Evolutionary conservation across 805 yeast genomes (phyloP).

Genomic region (Wickerhamiella vanderwaltii): DNA sequence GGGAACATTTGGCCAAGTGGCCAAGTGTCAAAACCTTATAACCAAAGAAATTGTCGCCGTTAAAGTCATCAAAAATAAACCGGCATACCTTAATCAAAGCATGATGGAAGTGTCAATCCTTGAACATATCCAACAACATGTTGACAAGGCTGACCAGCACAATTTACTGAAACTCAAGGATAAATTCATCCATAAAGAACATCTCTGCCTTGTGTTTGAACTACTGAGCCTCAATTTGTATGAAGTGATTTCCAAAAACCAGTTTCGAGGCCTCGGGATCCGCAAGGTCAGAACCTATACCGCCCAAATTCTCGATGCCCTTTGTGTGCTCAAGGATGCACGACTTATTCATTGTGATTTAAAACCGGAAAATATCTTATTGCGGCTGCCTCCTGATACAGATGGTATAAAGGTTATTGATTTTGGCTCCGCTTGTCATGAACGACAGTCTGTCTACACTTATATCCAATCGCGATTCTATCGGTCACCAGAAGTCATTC

Average conservation of each 20-base stretch:
- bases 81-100: constrained; percentile 84
- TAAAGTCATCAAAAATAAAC: constrained; percentile 83
- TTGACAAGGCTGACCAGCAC: constrained; percentile 59
- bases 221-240: constrained; percentile 75
- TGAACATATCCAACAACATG: constrained; percentile 62
- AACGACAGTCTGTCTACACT: constrained; percentile 76
- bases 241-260: constrained; percentile 84
- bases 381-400: constrained; percentile 57
- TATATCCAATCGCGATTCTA: constrained; percentile 89
- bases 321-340: constrained; percentile 67
- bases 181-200: constrained; percentile 84
- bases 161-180: constrained; percentile 71
- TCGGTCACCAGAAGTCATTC: constrained; percentile 85
- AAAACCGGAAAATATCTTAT: constrained; percentile 87
- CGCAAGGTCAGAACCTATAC: constrained; percentile 68
- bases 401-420: constrained; percentile 88
- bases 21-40: constrained; percentile 70
- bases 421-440: constrained; percentile 92
- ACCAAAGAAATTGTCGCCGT: constrained; percentile 88
- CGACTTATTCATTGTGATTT: constrained; percentile 90
- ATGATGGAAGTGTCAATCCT: constrained; percentile 78
- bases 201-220: constrained; percentile 86
- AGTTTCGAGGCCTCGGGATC: constrained; percentile 79
- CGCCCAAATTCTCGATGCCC: constrained; percentile 67
- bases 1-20: constrained; percentile 98